These are phyloP conservation scores for Annulohypoxylon nitens DNA, from an alignment of 495 filamentous ascomycete genomes.

Conservation along the genomic window DNA sequence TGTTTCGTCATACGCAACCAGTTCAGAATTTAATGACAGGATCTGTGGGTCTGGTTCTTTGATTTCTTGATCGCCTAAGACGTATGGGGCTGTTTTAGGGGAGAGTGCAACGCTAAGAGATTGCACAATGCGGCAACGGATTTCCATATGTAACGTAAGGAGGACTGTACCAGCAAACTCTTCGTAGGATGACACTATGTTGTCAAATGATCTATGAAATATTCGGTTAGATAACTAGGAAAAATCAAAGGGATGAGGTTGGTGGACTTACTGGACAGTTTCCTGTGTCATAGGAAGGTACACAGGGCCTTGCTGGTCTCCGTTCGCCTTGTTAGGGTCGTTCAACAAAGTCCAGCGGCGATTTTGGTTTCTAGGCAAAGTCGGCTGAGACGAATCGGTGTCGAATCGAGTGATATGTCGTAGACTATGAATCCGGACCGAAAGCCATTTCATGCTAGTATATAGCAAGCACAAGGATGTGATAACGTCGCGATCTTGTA, in stretches of 20 bases:
- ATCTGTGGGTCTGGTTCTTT: constrained; percentile 84
- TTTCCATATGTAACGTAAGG: constrained; percentile 86
- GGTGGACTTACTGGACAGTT: constrained; percentile 73
- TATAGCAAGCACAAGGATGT: constrained; percentile 87
- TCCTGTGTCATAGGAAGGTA: constrained; percentile 92
- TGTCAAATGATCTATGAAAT: constrained; percentile 79
- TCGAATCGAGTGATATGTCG: constrained; percentile 76
- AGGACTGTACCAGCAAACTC: constrained; percentile 81
- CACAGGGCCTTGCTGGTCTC: constrained; percentile 67
- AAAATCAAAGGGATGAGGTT: background rate
- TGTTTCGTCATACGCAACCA: constrained; percentile 87
- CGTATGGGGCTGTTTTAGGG: constrained; percentile 72
- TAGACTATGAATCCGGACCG: constrained; percentile 79
- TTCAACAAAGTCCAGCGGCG: constrained; percentile 89
- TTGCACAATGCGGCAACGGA: constrained; percentile 84
- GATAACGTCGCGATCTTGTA: constrained; percentile 88
- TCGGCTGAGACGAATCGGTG: constrained; percentile 64
- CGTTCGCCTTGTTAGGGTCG: constrained; percentile 61
- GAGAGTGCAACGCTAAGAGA: constrained; percentile 68
- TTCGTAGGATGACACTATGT: constrained; percentile 81
- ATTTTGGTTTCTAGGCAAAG: constrained; percentile 61
- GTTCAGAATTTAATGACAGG: constrained; percentile 79
- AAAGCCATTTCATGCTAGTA: constrained; percentile 98
- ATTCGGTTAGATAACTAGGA: constrained; percentile 38
- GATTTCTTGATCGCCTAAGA: constrained; percentile 78